Evolutionary conservation across 176 grass and related monocot genomes (phyloP).

Genomic region (Avena atlantica): DNA sequence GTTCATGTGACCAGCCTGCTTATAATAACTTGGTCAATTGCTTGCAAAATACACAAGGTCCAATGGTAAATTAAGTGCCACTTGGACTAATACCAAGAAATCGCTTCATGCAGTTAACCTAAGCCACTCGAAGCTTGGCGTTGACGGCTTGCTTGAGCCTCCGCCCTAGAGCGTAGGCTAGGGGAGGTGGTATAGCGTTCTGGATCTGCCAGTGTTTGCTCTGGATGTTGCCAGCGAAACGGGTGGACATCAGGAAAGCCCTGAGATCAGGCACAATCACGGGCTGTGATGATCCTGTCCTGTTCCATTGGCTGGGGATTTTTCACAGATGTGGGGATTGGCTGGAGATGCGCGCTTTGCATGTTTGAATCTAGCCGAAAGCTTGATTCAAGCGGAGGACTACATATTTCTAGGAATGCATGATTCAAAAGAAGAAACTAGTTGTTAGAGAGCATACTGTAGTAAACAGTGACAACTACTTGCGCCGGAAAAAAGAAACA

Average conservation of each 20-base stretch:
- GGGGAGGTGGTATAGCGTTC: constrained; percentile 77
- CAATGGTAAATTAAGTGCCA: neutral
- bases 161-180: constrained; percentile 69
- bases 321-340: too few species aligned
- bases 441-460: neutral
- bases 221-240: constrained; percentile 80
- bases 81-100: constrained; percentile 16
- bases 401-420: neutral
- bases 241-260: constrained; percentile 70
- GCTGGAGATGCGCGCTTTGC: too few species aligned
- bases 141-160: constrained; percentile 74
- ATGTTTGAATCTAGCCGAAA: too few species aligned
- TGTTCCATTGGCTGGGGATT: too few species aligned
- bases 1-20: neutral
- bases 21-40: neutral
- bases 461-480: neutral
- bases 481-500: neutral
- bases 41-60: neutral
- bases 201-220: constrained; percentile 81
- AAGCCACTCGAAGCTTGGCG: constrained; percentile 36
- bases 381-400: neutral
- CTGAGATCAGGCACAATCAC: constrained; percentile 8
- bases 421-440: neutral
- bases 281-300: too few species aligned
- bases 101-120: neutral